Evolutionary conservation across 2,329 filamentous ascomycete species (phyloP).

Genomic region (Rhinocladiella similis): DNA sequence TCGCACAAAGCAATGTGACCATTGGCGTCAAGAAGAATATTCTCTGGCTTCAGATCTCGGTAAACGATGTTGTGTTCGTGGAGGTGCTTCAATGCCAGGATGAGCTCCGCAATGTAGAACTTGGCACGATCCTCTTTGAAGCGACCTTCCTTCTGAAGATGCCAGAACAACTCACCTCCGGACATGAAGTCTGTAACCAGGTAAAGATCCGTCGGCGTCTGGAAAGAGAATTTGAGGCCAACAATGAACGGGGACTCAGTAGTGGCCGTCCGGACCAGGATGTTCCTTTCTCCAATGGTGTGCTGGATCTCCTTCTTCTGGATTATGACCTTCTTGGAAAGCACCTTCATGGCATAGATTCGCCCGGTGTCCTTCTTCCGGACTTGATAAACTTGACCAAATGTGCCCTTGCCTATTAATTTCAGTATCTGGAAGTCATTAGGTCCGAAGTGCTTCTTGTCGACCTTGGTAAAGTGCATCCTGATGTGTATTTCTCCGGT

Average conservation of each 20-base stretch:
- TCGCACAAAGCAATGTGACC: slow-evolving; percentile 97
- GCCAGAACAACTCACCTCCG: slow-evolving; percentile 97
- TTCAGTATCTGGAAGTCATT: slow-evolving; percentile 95
- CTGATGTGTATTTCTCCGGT: slow-evolving; percentile 86
- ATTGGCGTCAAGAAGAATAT: slow-evolving; percentile 94
- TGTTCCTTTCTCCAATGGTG: slow-evolving; percentile 95
- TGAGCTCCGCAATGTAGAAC: slow-evolving; percentile 98
- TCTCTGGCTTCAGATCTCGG: slow-evolving; percentile 94
- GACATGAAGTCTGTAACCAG: slow-evolving; percentile 99
- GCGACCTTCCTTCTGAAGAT: slow-evolving; percentile 92
- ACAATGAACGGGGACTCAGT: slow-evolving; percentile 97
- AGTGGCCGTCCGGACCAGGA: slow-evolving; percentile 92
- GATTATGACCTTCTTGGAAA: slow-evolving; percentile 99
- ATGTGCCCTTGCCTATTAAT: slow-evolving; percentile 96
- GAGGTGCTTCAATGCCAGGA: slow-evolving; percentile 89
- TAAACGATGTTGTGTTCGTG: slow-evolving; percentile 98
- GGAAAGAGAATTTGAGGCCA: slow-evolving; percentile 96
- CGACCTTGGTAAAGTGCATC: slow-evolving; percentile 79
- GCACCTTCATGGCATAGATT: slow-evolving; percentile 98
- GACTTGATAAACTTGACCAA: slow-evolving; percentile 97
- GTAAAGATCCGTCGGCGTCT: slow-evolving; percentile 93
- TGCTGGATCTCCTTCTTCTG: slow-evolving; percentile 99
- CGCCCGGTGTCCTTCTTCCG: slow-evolving; percentile 93
- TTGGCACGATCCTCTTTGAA: slow-evolving; percentile 95
- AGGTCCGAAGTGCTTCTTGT: slow-evolving; percentile 89